These are phyloP conservation scores for Antitrichia curtipendula DNA, from an alignment of 225 moss, liverwort and hornwort genomes.

Conservation along the genomic window DNA sequence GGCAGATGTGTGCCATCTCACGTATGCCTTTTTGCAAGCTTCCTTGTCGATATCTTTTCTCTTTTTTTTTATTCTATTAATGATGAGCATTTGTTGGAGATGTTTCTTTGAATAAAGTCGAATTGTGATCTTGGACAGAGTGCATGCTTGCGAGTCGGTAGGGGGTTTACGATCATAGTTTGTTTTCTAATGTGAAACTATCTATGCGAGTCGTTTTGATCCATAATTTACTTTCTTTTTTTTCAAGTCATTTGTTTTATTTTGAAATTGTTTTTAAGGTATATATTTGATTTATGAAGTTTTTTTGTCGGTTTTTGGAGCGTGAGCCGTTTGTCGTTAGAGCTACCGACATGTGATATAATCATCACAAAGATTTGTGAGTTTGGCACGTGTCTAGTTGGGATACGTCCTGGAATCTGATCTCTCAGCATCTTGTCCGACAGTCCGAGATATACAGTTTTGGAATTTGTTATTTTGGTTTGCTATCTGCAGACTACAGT, in stretches of 20 bases:
- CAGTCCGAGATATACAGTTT: background rate
- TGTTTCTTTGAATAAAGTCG: slow-evolving; percentile 15
- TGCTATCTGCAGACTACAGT: background rate
- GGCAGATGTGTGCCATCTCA: slow-evolving; percentile 13
- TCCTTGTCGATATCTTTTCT: slow-evolving; percentile 3
- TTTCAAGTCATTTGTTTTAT: background rate
- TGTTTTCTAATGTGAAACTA: background rate
- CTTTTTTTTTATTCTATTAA: background rate
- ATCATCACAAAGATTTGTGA: background rate
- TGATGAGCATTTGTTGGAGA: slow-evolving; percentile 22
- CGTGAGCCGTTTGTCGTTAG: background rate
- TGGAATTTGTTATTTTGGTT: background rate
- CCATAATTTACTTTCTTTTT: background rate
- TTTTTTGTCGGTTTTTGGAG: background rate
- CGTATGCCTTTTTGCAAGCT: slow-evolving; percentile 7
- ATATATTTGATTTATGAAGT: background rate
- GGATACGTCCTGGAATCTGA: background rate
- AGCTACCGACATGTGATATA: background rate
- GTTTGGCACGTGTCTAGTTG: background rate
- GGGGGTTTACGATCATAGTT: background rate
- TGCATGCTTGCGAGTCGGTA: background rate
- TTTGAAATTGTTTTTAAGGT: background rate
- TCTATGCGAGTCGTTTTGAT: background rate
- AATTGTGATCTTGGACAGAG: background rate
- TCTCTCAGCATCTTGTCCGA: background rate